Conservation (phyloP, 148 eudicot species). For the Silene conica region DNA sequence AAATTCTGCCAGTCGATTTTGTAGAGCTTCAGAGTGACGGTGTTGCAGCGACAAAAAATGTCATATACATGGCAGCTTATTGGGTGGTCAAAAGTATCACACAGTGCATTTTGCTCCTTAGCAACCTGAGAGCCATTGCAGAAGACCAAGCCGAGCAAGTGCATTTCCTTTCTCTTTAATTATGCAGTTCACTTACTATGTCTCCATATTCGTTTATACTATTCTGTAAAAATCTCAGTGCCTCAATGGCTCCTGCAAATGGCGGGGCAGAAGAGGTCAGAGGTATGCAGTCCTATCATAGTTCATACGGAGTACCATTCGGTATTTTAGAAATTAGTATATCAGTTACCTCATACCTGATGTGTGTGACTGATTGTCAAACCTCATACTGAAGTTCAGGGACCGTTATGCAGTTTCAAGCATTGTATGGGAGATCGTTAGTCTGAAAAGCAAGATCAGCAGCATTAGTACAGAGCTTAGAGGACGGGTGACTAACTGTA, state of each 20-base stretch:
- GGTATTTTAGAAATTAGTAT: too few species aligned
- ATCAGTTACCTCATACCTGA: too few species aligned
- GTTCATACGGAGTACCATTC: too few species aligned
- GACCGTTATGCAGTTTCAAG: conserved; percentile 28
- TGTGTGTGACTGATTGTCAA: conserved; percentile 1
- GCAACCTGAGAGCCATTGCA: conserved; percentile 36
- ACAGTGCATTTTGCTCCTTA: conserved; percentile 42
- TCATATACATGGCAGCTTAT: conserved; percentile 48
- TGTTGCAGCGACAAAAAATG: conserved; percentile 27
- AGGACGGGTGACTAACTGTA: conserved; percentile 37
- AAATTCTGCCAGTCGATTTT: conserved; percentile 35
- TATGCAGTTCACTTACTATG: neutral
- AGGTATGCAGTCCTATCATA: too few species aligned
- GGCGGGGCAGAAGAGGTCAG: too few species aligned
- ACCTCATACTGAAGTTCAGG: conserved; percentile 29
- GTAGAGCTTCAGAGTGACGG: conserved; percentile 33
- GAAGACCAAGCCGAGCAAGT: conserved; percentile 55
- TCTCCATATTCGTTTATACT: neutral
- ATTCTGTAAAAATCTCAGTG: too few species aligned
- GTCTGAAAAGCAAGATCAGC: conserved; percentile 41
- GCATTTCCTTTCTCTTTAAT: conserved; percentile 52
- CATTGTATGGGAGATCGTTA: conserved; percentile 49
- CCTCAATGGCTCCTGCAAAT: too few species aligned
- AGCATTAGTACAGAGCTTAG: conserved; percentile 36
- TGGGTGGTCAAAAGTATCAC: conserved; percentile 59